These are phyloP conservation scores for Blastobotrys americana DNA, from an alignment of 805 yeast species.

Conservation along the genomic window DNA sequence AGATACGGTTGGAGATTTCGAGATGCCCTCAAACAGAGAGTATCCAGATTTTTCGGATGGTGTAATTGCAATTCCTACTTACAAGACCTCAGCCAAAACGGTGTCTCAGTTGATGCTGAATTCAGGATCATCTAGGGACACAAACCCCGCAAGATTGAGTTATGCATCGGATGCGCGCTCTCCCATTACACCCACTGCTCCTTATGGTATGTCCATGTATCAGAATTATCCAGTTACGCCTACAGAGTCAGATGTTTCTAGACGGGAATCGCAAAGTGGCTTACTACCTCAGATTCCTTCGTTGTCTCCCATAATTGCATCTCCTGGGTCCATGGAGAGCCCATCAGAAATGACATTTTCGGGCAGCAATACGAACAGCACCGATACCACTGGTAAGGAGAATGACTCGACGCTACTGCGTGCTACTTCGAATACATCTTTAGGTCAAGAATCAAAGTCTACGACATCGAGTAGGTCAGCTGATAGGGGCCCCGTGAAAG, in stretches of 20 bases:
- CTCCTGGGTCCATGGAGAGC: background rate
- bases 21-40: conserved; percentile 21
- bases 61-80: conserved; percentile 13
- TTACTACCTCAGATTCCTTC: conserved; percentile 9
- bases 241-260: background rate
- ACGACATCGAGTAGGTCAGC: background rate
- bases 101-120: background rate
- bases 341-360: too few relatives aligned
- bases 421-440: background rate
- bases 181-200: background rate
- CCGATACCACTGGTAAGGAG: background rate
- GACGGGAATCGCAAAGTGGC: background rate
- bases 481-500: background rate
- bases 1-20: conserved; percentile 27
- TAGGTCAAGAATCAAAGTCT: background rate
- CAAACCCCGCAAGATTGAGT: background rate
- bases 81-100: background rate
- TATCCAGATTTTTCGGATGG: conserved; percentile 27
- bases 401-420: background rate
- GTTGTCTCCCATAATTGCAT: conserved; percentile 8
- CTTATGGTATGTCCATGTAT: background rate
- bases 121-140: background rate
- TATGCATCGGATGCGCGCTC: background rate
- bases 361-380: conserved; percentile 1
- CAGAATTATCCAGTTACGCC: conserved; percentile 2